Conservation (phyloP, 805 yeast species). For the Aciculoconidium aculeatum region DNA sequence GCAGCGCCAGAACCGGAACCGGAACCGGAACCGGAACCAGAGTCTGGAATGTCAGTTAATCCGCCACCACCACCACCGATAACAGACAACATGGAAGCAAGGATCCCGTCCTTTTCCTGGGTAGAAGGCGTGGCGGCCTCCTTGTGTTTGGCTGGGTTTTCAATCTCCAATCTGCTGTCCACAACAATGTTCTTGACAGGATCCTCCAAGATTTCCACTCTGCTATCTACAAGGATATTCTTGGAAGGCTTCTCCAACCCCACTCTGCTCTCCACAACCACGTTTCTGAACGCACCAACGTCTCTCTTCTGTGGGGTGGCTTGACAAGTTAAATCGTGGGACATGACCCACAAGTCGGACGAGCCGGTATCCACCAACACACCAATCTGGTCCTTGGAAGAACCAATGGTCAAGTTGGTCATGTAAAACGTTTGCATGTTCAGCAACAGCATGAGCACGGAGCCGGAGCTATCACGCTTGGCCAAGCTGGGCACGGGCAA, state of each 20-base stretch:
- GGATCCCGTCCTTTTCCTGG: conserved; percentile 1
- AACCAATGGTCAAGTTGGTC: conserved; percentile 26
- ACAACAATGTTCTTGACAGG: conserved; percentile 1
- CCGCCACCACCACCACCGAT: conserved; percentile 3
- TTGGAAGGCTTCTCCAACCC: neutral
- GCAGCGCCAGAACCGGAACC: conserved; percentile 5
- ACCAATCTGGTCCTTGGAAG: conserved; percentile 19
- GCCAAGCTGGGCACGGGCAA: conserved; percentile 5
- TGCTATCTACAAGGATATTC: neutral
- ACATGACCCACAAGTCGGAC: conserved; percentile 39
- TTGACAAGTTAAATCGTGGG: conserved; percentile 22
- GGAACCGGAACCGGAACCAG: conserved; percentile 2
- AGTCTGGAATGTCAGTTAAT: too few species aligned
- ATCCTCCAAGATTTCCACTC: neutral
- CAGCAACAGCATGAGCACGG: conserved; percentile 13
- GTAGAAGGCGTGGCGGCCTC: conserved; percentile 2
- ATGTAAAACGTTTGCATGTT: conserved; percentile 27
- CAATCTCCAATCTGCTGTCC: neutral
- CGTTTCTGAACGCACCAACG: neutral
- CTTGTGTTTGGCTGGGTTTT: neutral
- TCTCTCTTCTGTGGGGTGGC: conserved; percentile 5
- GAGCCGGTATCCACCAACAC: conserved; percentile 39
- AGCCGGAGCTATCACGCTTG: conserved; percentile 10
- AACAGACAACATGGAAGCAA: neutral
- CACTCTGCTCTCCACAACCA: neutral